phyloP scores from a whole-genome alignment of 176 grass and related monocot species.

The Aegilops tauschii region DNA sequence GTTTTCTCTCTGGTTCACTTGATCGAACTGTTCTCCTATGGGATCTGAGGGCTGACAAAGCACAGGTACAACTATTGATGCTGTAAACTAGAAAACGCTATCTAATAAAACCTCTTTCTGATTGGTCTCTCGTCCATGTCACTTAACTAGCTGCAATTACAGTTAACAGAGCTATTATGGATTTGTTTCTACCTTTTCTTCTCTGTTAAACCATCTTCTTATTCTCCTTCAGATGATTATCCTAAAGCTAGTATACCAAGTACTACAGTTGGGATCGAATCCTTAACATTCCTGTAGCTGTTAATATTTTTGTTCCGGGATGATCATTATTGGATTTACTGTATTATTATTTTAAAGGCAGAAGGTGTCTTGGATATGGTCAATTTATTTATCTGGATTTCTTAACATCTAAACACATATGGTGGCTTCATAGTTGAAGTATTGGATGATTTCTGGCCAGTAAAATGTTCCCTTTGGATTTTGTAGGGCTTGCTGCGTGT shows the following conservation, averaged over 20 bases:
- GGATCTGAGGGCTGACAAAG: slow-evolving; percentile 86
- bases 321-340: not conserved
- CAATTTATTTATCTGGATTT: not conserved
- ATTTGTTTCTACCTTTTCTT: slow-evolving; percentile 14
- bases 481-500: slow-evolving; percentile 81
- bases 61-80: slow-evolving; percentile 63
- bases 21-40: slow-evolving; percentile 90
- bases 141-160: not conserved
- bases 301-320: not conserved
- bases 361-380: not conserved
- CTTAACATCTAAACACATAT: not conserved
- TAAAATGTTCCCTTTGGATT: slow-evolving; percentile 13
- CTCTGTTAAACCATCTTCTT: not conserved
- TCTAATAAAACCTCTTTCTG: not conserved
- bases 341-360: not conserved
- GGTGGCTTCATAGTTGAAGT: not conserved
- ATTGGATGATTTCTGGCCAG: not conserved
- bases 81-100: not conserved
- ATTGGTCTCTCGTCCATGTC: not conserved
- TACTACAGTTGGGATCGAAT: slow-evolving; percentile 4
- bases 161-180: not conserved
- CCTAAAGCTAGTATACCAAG: not conserved
- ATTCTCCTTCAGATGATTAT: not conserved
- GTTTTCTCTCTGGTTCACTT: slow-evolving; percentile 86
- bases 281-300: not conserved